Percentiles rank a stretch among this genome's conserved stretches.
These are phyloP conservation scores for Calonectria pauciramosa DNA, from an alignment of 2,329 filamentous ascomycete species.

Conservation along the genomic window DNA sequence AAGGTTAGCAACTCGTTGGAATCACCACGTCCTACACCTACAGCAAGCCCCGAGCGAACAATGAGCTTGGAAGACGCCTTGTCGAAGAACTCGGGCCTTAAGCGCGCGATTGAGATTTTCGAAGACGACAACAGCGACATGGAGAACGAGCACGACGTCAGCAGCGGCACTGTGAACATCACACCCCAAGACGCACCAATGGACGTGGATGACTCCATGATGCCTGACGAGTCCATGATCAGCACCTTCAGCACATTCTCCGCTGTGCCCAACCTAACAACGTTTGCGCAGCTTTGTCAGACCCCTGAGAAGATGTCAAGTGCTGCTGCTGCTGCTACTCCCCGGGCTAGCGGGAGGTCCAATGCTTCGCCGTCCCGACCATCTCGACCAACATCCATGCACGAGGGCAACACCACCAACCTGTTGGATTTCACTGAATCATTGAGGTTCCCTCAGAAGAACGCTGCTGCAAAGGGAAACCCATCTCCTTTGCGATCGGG, in stretches of 20 bases:
- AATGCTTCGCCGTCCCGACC: constrained; percentile 54
- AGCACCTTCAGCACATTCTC: constrained; percentile 93
- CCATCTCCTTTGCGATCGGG: constrained; percentile 50
- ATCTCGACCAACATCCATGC: constrained; percentile 49
- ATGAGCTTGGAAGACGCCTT: constrained; percentile 68
- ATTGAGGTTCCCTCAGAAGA: constrained; percentile 61
- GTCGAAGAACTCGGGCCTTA: constrained; percentile 68
- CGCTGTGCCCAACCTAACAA: constrained; percentile 88
- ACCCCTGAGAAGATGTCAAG: constrained; percentile 69
- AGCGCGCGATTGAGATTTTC: constrained; percentile 72
- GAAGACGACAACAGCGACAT: constrained; percentile 63
- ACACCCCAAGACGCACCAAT: constrained; percentile 38
- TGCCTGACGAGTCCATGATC: constrained; percentile 78
- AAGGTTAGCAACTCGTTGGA: constrained; percentile 60
- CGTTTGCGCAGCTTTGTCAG: constrained; percentile 81
- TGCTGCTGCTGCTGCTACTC: constrained; percentile 54
- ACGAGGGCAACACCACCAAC: constrained; percentile 77
- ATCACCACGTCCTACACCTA: constrained; percentile 32
- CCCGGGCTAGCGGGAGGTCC: constrained; percentile 49
- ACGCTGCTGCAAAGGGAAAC: constrained; percentile 59
- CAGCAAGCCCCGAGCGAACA: constrained; percentile 51
- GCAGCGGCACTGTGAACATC: constrained; percentile 45
- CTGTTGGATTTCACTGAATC: constrained; percentile 93
- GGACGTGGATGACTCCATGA: constrained; percentile 55
- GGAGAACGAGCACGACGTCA: constrained; percentile 47